These are phyloP conservation scores for Cordyceps pruinosa DNA, from an alignment of 2,329 filamentous ascomycete genomes.

Conservation along the genomic window DNA sequence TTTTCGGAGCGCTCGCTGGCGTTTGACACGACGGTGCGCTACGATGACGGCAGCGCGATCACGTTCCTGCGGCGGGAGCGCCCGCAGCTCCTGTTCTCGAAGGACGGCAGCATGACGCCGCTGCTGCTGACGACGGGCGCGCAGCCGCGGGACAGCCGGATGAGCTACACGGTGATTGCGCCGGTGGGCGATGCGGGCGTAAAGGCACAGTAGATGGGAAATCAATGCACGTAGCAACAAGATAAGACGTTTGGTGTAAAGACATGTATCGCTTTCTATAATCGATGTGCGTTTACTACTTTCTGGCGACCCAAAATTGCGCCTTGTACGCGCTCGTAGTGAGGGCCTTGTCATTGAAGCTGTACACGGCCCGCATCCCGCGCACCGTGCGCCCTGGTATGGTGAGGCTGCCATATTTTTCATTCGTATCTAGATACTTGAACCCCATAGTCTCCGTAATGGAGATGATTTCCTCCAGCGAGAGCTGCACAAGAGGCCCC, in stretches of 20 bases:
- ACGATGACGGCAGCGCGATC: conserved; percentile 32
- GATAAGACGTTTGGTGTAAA: no score
- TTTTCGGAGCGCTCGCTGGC: conserved; percentile 21
- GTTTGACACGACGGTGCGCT: conserved; percentile 24
- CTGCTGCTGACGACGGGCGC: conserved; percentile 41
- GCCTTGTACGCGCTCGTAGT: conserved; percentile 47
- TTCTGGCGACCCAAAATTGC: conserved; percentile 45
- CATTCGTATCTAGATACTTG: conserved; percentile 37
- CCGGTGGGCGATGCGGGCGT: conserved; percentile 19
- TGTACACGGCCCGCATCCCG: conserved; percentile 44
- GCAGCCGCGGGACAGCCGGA: conserved; percentile 29
- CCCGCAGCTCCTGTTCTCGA: conserved; percentile 42
- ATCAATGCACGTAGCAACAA: background rate
- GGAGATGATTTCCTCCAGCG: conserved; percentile 44
- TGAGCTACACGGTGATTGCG: conserved; percentile 20
- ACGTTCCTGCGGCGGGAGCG: conserved; percentile 38
- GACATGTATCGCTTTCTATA: background rate
- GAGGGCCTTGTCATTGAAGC: conserved; percentile 43
- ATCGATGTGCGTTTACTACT: conserved; percentile 11
- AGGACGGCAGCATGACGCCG: conserved; percentile 38
- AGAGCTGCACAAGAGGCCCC: conserved; percentile 47
- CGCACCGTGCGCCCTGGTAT: conserved; percentile 35
- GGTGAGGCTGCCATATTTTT: conserved; percentile 35
- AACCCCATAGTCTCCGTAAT: conserved; percentile 46
- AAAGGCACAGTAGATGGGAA: conserved; percentile 5